phyloP scores from a whole-genome alignment of 2,329 filamentous ascomycete genomes.

The Aureobasidium mangrovei region DNA sequence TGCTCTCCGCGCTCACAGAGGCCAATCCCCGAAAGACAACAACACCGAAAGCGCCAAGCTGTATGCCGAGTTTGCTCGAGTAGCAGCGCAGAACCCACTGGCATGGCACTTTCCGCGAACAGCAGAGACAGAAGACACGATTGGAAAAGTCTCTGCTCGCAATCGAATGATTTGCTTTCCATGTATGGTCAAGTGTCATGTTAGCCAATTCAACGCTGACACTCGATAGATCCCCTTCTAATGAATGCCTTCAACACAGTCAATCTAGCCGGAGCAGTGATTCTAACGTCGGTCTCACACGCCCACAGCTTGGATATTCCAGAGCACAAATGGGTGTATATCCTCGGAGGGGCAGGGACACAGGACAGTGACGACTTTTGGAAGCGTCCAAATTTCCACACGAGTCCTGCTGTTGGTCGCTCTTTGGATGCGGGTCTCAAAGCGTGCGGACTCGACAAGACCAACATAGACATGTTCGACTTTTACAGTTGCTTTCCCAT shows the following conservation, averaged over 20 bases:
- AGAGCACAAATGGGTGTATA: slow-evolving; percentile 52
- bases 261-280: slow-evolving; percentile 52
- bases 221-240: slow-evolving; percentile 50
- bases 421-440: slow-evolving; percentile 48
- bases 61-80: slow-evolving; percentile 52
- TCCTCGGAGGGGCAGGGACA: slow-evolving; percentile 55
- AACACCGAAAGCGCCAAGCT: slow-evolving; percentile 50
- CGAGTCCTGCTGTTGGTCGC: slow-evolving; percentile 49
- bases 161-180: slow-evolving; percentile 63
- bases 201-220: slow-evolving; percentile 14
- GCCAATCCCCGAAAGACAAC: slow-evolving; percentile 48
- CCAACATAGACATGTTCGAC: slow-evolving; percentile 53
- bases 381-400: slow-evolving; percentile 50
- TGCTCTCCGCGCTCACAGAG: slow-evolving; percentile 47
- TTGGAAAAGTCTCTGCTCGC: slow-evolving; percentile 45
- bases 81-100: slow-evolving; percentile 45
- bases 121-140: slow-evolving; percentile 40
- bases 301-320: slow-evolving; percentile 49
- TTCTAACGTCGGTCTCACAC: slow-evolving; percentile 50
- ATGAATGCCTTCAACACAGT: slow-evolving; percentile 67
- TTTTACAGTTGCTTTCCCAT: slow-evolving; percentile 64
- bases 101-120: slow-evolving; percentile 50
- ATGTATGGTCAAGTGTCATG: slow-evolving; percentile 34
- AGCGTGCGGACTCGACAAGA: slow-evolving; percentile 37
- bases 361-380: slow-evolving; percentile 53